Evolutionary conservation across 345 rosid genomes (phyloP).

Genomic region (Sisymbrium irio): DNA sequence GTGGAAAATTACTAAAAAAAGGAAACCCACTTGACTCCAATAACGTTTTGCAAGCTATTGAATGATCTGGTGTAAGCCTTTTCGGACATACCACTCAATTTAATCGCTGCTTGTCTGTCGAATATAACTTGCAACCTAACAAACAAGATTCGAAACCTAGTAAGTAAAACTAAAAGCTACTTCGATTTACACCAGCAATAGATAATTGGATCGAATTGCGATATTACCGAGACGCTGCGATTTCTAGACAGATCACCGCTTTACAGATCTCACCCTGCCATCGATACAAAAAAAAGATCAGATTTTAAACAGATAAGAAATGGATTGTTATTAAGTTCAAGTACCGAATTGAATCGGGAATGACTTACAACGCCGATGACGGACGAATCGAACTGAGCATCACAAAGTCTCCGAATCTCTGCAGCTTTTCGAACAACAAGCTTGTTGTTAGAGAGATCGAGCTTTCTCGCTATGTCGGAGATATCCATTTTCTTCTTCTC

Average conservation of each 20-base stretch:
- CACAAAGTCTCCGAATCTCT: conserved; percentile 94
- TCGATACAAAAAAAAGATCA: background rate
- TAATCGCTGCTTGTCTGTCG: conserved; percentile 66
- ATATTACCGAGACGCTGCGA: conserved; percentile 69
- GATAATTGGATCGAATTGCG: background rate
- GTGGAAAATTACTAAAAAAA: background rate
- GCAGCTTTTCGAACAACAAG: conserved; percentile 77
- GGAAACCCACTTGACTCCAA: conserved; percentile 70
- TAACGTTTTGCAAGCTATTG: conserved; percentile 68
- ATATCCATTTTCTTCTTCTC: conserved; percentile 53
- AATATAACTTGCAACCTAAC: conserved; percentile 62
- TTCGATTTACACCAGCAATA: too few species aligned
- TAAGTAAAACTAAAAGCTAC: background rate
- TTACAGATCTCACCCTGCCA: conserved; percentile 89
- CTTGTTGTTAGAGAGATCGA: conserved; percentile 68
- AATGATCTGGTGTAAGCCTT: conserved; percentile 80
- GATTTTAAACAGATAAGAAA: background rate
- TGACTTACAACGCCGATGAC: conserved; percentile 75
- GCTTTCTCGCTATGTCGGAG: conserved; percentile 64
- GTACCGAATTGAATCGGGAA: background rate
- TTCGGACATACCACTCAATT: conserved; percentile 89
- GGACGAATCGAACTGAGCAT: conserved; percentile 89
- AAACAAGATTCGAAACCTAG: background rate
- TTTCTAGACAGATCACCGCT: conserved; percentile 85
- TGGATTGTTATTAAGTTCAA: background rate